Evolutionary conservation across 2,329 filamentous ascomycete genomes (phyloP), one percentile per base, ranked within the genome.

Genomic region (Fusarium coicis): DNA sequence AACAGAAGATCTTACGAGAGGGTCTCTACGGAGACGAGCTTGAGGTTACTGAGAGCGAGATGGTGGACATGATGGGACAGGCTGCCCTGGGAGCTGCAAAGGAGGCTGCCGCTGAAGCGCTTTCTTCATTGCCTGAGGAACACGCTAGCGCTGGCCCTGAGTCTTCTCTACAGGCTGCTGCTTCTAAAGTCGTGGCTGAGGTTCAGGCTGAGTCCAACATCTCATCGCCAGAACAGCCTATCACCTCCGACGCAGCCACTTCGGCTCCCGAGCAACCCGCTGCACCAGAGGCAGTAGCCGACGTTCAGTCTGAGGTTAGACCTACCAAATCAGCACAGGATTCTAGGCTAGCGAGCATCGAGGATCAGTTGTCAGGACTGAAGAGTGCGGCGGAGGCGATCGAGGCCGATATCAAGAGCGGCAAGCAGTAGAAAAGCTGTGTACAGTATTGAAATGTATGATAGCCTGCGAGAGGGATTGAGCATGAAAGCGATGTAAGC

Each of bases 21-120:
- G 70, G 77, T 36, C 77, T 78, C 56, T 57, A 76, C 34, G 69
- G 66, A 42, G 75, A 78, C 18, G 74, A 78, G 28, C 37, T 75
- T n/a, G 73, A 82, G 28, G 73, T 81, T 18, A 79, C 70, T n/a
- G 81, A 83, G 28, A 79, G 84, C 12, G 79, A 82, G 1, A 80
- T 85, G 79, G 63, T 85, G 53, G 64, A 77, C 26, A 76, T 82
- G 66, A 69, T 78, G 74, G 78, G 79, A 49, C 78, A 80, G 70
- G 53, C 72, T 15, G 74, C 74, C 21, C 26, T 74, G 28, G 68
- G 55, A 39, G 55, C 44, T 34, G 42, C 63, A 18, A 75, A 77
- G 59, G 54, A 57, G 36, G 65, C 53, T 15, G 59, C 40, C 37
- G 42, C 56, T 47, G 46, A 66, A 36, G 52, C 73, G 10, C 42